Conservation (phyloP, 2,329 filamentous ascomycete species). For the Verruconis gallopava region DNA sequence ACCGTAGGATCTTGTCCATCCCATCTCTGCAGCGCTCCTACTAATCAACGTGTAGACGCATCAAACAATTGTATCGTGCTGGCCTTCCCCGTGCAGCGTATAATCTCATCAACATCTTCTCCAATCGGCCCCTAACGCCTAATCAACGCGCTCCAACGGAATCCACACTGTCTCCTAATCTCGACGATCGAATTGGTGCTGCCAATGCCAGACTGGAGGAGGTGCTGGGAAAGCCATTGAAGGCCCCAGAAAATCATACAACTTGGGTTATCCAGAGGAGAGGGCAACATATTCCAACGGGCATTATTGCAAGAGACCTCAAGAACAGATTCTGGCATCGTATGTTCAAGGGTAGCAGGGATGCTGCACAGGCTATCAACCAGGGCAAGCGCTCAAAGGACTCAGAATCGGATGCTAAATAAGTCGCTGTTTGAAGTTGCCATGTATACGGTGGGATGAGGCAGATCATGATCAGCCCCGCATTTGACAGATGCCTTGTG, state of each 20-base stretch:
- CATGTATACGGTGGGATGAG: too few relatives aligned
- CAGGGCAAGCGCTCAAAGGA: too few relatives aligned
- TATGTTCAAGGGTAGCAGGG: neutral
- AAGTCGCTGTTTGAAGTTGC: too few relatives aligned
- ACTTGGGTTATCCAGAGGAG: neutral
- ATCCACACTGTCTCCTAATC: neutral
- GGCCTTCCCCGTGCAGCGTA: neutral
- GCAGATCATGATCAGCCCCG: too few relatives aligned
- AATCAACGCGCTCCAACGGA: neutral
- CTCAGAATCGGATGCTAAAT: too few relatives aligned
- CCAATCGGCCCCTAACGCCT: neutral
- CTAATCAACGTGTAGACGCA: neutral
- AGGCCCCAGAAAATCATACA: neutral
- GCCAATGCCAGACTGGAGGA: neutral
- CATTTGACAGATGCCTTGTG: too few relatives aligned
- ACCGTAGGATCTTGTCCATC: neutral
- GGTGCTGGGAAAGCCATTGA: neutral
- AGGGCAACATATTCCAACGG: neutral
- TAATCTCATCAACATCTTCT: slow-evolving; percentile 1
- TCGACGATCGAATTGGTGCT: neutral
- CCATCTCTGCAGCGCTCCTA: neutral
- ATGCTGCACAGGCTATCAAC: neutral
- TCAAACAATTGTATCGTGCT: neutral
- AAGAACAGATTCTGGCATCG: slow-evolving; percentile 1
- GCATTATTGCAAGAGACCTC: neutral